Conservation (phyloP, 2,329 filamentous ascomycete genomes). For the Tricladium varicosporioides region DNA sequence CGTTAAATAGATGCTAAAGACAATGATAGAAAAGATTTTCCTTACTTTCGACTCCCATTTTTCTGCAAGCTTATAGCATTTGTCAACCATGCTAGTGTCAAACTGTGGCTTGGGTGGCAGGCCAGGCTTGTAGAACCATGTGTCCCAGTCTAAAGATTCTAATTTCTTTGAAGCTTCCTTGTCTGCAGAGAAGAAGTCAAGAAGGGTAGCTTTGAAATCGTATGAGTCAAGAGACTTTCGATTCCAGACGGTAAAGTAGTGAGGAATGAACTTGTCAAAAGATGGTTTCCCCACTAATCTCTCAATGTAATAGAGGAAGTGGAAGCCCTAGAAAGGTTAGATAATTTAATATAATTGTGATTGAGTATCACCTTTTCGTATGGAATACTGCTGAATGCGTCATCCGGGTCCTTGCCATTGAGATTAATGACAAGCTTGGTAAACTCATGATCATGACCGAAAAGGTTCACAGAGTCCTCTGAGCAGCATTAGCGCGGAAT, state of each 20-base stretch:
- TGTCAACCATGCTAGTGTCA: conserved; percentile 82
- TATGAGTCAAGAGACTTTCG: conserved; percentile 88
- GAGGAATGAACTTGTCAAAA: conserved; percentile 93
- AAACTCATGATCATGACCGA: conserved; percentile 83
- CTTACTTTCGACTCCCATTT: conserved; percentile 67
- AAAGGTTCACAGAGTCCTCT: conserved; percentile 76
- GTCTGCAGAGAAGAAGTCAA: conserved; percentile 80
- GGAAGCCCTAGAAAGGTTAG: conserved; percentile 60
- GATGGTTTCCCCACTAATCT: conserved; percentile 78
- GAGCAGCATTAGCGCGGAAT: background rate
- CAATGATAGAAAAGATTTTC: conserved; percentile 32
- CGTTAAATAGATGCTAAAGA: background rate
- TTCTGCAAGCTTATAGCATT: conserved; percentile 77
- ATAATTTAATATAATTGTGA: background rate
- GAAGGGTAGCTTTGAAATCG: conserved; percentile 86
- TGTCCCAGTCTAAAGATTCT: conserved; percentile 80
- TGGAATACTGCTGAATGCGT: conserved; percentile 87
- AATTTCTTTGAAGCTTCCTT: conserved; percentile 60
- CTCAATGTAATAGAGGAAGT: conserved; percentile 89
- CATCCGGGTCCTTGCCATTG: conserved; percentile 89
- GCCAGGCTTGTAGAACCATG: conserved; percentile 84
- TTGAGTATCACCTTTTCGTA: conserved; percentile 69
- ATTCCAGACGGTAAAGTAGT: conserved; percentile 87
- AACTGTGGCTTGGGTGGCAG: conserved; percentile 88
- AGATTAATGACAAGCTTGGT: conserved; percentile 88